A percentile compares a stretch with the other conserved stretches of the same genome.
Conservation (phyloP, 306 rosid genomes). For the Fragaria ananassa region DNA sequence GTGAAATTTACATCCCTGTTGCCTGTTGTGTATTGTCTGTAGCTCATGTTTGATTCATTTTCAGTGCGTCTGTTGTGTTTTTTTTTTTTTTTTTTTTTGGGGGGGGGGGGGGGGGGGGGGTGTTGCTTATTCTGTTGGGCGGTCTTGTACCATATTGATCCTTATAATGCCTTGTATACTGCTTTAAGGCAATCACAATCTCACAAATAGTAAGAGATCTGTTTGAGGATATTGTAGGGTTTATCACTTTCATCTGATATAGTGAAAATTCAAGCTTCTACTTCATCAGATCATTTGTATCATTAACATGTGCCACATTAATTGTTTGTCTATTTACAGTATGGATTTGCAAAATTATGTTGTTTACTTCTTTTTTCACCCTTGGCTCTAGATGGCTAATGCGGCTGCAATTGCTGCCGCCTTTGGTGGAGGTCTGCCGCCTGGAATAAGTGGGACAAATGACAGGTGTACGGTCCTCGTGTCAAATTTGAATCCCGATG, state of each 20-base stretch:
- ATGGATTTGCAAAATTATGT: neutral
- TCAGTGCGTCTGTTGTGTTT: neutral
- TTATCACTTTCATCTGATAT: neutral
- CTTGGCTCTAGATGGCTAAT: slow-evolving; percentile 68
- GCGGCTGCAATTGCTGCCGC: slow-evolving; percentile 90
- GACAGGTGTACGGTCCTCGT: slow-evolving; percentile 95
- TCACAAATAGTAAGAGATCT: neutral
- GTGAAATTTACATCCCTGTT: slow-evolving; percentile 8
- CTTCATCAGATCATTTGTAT: neutral
- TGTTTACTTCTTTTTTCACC: slow-evolving; percentile 1
- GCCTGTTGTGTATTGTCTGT: slow-evolving; percentile 7
- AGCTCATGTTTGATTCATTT: neutral
- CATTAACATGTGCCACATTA: neutral
- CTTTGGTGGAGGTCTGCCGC: slow-evolving; percentile 96
- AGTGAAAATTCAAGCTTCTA: neutral
- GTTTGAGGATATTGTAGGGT: neutral
- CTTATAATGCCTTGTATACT: neutral
- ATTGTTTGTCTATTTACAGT: neutral
- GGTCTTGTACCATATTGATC: neutral
- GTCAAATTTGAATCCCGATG: slow-evolving; percentile 88
- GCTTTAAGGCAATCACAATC: neutral
- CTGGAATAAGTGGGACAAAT: slow-evolving; percentile 92
- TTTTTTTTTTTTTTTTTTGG: neutral
- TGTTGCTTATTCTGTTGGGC: neutral
- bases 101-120: neutral